A percentile compares a stretch with the other conserved stretches of the same genome.
phyloP scores from a whole-genome alignment of 2,329 filamentous ascomycete species.

The Penicillium sp. region DNA sequence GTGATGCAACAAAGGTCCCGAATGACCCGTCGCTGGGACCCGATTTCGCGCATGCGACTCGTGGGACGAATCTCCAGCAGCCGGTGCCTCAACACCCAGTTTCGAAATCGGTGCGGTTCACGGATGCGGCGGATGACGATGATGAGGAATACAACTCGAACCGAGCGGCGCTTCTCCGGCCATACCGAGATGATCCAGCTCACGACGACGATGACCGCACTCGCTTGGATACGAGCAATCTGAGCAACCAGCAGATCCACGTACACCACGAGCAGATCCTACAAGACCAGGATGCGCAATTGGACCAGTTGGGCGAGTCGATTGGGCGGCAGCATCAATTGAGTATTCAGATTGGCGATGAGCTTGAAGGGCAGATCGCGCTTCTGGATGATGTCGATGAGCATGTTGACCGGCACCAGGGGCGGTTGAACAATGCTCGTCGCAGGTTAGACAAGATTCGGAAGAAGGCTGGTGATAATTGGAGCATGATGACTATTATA shows the following conservation, averaged over 20 bases:
- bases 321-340: conserved; percentile 88
- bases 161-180: conserved; percentile 58
- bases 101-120: conserved; percentile 81
- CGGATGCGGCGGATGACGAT: conserved; percentile 53
- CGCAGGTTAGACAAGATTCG: conserved; percentile 68
- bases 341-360: conserved; percentile 92
- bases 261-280: conserved; percentile 76
- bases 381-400: conserved; percentile 87
- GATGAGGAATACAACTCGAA: conserved; percentile 50
- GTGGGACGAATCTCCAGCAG: conserved; percentile 34
- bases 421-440: conserved; percentile 48
- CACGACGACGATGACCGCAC: conserved; percentile 21
- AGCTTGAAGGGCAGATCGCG: conserved; percentile 84
- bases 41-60: conserved; percentile 62
- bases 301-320: conserved; percentile 80
- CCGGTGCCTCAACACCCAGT: conserved; percentile 42
- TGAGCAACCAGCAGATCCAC: conserved; percentile 83
- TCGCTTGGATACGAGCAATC: conserved; percentile 47
- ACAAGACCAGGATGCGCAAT: conserved; percentile 84
- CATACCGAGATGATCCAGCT: conserved; percentile 56
- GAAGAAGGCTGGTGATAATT: conserved; percentile 74
- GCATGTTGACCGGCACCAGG: conserved; percentile 69
- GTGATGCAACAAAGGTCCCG: conserved; percentile 53
- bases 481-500: conserved; percentile 79
- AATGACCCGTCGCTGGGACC: conserved; percentile 60